A percentile compares a stretch with the other conserved stretches of the same genome.
Evolutionary conservation across 2,329 filamentous ascomycete species (phyloP).

Genomic region (Metarhizium robertsii): DNA sequence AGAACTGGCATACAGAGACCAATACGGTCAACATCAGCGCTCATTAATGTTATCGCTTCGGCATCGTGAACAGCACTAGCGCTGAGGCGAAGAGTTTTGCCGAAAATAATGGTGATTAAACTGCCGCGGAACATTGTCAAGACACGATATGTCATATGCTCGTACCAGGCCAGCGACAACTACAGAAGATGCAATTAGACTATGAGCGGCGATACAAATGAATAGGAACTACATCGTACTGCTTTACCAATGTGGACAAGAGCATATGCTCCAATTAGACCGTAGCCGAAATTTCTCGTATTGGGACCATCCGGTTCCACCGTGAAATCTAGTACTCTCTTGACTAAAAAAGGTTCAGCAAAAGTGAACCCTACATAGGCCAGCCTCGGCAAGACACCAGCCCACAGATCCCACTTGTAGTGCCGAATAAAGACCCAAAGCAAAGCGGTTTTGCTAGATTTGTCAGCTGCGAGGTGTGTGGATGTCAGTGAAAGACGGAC

Average conservation of each 20-base stretch:
- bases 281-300: slow-evolving; percentile 5
- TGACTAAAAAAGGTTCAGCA: slow-evolving; percentile 20
- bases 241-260: slow-evolving; percentile 14
- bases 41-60: slow-evolving; percentile 9
- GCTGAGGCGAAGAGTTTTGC: slow-evolving; percentile 9
- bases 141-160: slow-evolving; percentile 12
- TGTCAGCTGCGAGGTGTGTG: neutral
- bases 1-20: slow-evolving; percentile 15
- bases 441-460: neutral
- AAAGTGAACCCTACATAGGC: slow-evolving; percentile 18
- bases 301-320: neutral
- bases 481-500: neutral
- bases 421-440: neutral
- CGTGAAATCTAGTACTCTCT: neutral
- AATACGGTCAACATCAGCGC: slow-evolving; percentile 8
- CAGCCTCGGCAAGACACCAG: slow-evolving; percentile 12
- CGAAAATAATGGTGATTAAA: slow-evolving; percentile 10
- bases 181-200: neutral
- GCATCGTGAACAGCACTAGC: slow-evolving; percentile 9
- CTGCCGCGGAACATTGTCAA: slow-evolving; percentile 14
- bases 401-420: neutral
- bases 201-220: neutral
- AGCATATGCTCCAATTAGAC: slow-evolving; percentile 10
- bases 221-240: slow-evolving; percentile 3
- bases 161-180: slow-evolving; percentile 1